Base-by-base conservation (phyloP, 352 stramenopile species). In the Peronospora tabacina region DNA sequence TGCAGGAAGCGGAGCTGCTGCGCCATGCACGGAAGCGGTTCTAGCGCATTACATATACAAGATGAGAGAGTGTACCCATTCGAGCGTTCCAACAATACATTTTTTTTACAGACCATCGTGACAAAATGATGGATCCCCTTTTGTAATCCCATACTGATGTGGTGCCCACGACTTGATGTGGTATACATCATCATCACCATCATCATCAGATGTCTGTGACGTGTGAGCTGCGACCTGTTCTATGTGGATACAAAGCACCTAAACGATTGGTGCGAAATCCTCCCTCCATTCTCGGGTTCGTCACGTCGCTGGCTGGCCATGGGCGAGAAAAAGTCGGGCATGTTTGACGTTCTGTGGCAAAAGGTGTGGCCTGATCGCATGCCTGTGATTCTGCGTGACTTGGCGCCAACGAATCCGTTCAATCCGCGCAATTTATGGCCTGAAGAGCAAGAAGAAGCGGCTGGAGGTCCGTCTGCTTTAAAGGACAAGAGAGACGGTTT, bases 331-430 rank as follows among this genome's bases (percentile, higher is more conserved):
- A 92, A 88, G 61, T 81, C 77, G 44, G 74, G 80, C 20, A 80
- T 93, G 71, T 75, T 77, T 63, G 82, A 90, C 53, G 82, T 93
- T 26, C 90, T 90, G 66, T 93, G 82, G 82, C 80, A 93, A 63
- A 93, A 93, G 64, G 66, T 93, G 37, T 93, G 81, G 74, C 82
- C 82, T 9, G 77, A 93, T 63, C 78, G 82, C 52, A 93, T 93
- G 72, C 82, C 82, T 32, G 79, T 93, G 65, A 93, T 93, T 49
- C 65, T 93, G 49, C 82, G 82, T 22, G 79, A 92, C 39, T 50
- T 92, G 47, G 82, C 82, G 49, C 82, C 82, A 9, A 87, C 74
- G 28, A 92, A 92, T 52, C 79, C 82, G 20, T 92, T 92, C 66
- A 90, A 92, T 66, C 82, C 82, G 34, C 81, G 77, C 37, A 89